Conservation (phyloP, 2,329 filamentous ascomycete genomes). For the Akanthomyces lecanii region DNA sequence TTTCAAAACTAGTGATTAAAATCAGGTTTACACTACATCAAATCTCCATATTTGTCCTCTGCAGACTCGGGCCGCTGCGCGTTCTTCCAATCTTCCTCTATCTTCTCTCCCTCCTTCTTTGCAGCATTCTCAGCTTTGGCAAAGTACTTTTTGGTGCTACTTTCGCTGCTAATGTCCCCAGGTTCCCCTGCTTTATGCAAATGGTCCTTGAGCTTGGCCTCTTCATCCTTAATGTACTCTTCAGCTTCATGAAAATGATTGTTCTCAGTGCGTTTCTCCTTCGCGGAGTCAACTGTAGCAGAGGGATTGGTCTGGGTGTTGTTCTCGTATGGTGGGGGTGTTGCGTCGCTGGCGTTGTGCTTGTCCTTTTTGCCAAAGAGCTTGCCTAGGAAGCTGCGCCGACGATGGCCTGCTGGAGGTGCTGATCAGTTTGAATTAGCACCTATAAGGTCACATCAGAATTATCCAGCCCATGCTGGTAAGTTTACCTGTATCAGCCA, state of each 20-base stretch:
- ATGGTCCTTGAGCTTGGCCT: not conserved
- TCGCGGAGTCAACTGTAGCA: too few relatives aligned
- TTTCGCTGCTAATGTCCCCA: not conserved
- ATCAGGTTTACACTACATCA: not conserved
- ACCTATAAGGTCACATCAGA: too few relatives aligned
- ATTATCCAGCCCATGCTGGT: too few relatives aligned
- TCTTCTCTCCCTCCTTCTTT: not conserved
- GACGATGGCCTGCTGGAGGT: not conserved
- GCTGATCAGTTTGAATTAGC: not conserved
- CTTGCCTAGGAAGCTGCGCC: not conserved
- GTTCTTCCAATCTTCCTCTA: not conserved
- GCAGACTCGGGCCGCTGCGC: not conserved
- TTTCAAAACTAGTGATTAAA: too few relatives aligned
- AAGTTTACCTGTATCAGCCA: not conserved
- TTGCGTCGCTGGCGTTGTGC: not conserved
- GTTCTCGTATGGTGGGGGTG: not conserved
- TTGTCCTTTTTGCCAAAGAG: not conserved
- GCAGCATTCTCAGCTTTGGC: not conserved
- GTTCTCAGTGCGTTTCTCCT: too few relatives aligned
- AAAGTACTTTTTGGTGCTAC: not conserved
- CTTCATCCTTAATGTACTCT: not conserved
- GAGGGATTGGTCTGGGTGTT: not conserved
- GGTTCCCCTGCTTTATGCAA: not conserved
- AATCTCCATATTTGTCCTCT: not conserved
- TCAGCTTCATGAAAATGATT: not conserved